These are phyloP conservation scores for Venturia carpophila DNA, from an alignment of 2,329 filamentous ascomycete genomes.

Conservation along the genomic window DNA sequence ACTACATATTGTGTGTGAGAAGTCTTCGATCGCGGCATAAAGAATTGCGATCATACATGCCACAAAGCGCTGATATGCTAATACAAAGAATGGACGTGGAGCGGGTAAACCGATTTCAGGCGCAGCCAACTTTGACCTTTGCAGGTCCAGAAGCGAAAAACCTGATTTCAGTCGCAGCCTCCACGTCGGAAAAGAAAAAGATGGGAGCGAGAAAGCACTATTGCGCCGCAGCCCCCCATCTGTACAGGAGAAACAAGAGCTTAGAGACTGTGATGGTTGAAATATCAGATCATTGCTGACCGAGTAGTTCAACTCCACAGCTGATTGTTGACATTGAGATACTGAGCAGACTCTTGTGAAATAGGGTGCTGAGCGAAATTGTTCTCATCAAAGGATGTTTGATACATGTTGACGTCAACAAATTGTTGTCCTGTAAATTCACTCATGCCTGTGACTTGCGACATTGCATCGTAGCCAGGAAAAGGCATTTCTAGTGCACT, in stretches of 20 bases:
- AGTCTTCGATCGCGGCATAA: not conserved
- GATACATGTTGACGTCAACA: slow-evolving; percentile 7
- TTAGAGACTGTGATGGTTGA: slow-evolving; percentile 1
- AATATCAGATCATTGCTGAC: not conserved
- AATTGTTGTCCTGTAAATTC: not conserved
- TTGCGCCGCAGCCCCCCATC: slow-evolving; percentile 9
- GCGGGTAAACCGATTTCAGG: not conserved
- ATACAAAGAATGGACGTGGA: slow-evolving; percentile 3
- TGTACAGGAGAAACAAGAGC: not conserved
- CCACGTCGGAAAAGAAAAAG: slow-evolving; percentile 2
- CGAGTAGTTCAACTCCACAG: not conserved
- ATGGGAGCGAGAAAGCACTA: slow-evolving; percentile 5
- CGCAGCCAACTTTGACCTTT: not conserved
- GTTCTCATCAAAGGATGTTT: slow-evolving; percentile 1
- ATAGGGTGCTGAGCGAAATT: slow-evolving; percentile 4
- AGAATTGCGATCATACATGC: not conserved
- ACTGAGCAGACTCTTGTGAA: not conserved
- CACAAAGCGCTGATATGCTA: not conserved
- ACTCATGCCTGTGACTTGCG: not conserved
- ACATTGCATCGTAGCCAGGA: not conserved
- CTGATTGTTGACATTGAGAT: not conserved
- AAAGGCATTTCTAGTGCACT: not conserved
- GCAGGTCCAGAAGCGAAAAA: slow-evolving; percentile 5
- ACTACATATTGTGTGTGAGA: not conserved
- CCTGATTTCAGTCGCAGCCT: slow-evolving; percentile 7